Percentiles rank a stretch among this genome's conserved stretches.
Conservation (phyloP, 129 eudicot genomes). For the Lonicera japonica region DNA sequence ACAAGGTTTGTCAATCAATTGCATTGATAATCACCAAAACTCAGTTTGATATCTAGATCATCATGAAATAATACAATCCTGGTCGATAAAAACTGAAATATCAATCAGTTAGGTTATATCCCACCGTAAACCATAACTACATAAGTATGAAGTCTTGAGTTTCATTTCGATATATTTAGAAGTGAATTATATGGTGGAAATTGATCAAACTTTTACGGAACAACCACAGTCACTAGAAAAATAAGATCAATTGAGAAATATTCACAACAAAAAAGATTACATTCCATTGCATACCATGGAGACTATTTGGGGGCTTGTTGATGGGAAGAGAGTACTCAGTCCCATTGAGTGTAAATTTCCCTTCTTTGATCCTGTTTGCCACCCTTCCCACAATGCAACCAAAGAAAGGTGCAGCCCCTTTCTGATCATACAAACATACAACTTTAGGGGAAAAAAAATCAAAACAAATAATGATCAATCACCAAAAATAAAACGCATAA, state of each 20-base stretch:
- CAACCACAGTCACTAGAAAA: not conserved
- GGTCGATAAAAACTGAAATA: too few species aligned
- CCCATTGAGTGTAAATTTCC: conserved; percentile 72
- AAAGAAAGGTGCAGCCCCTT: conserved; percentile 68
- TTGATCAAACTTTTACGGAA: not conserved
- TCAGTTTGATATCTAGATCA: too few species aligned
- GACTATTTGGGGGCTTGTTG: conserved; percentile 85
- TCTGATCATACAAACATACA: conserved; percentile 33
- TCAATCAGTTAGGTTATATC: too few species aligned
- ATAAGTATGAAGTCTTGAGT: too few species aligned
- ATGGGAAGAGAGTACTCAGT: conserved; percentile 51
- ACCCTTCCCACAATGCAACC: conserved; percentile 98
- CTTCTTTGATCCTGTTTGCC: conserved; percentile 94
- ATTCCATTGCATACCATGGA: conserved; percentile 48
- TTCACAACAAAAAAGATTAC: too few species aligned
- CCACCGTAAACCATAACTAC: too few species aligned
- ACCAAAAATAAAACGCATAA: not conserved
- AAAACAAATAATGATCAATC: not conserved
- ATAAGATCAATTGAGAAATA: not conserved
- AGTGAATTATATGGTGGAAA: not conserved
- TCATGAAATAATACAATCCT: too few species aligned
- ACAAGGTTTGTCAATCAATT: too few species aligned
- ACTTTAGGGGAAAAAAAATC: not conserved
- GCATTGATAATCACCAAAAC: too few species aligned
- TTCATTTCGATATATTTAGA: too few species aligned